A percentile compares a stretch with the other conserved stretches of the same genome.
Evolutionary conservation across 192 early-diverging fungal genomes (phyloP).

Genomic region (Entrophospora sp.): DNA sequence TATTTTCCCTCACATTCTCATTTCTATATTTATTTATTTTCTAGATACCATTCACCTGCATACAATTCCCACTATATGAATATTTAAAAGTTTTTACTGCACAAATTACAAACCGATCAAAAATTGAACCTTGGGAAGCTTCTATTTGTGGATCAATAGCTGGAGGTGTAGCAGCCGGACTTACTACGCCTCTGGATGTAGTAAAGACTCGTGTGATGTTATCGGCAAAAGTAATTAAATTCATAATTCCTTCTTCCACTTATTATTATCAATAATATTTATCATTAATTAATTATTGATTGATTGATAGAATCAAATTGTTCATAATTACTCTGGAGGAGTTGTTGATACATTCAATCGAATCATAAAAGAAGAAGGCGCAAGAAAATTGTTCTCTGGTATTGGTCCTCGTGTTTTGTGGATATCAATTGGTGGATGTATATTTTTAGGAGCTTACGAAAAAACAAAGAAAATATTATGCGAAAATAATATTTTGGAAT

Average conservation of each 20-base stretch:
- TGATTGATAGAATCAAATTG: conserved; percentile 29
- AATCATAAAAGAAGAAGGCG: conserved; percentile 74
- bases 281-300: background rate
- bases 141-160: conserved; percentile 80
- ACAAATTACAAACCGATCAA: conserved; percentile 29
- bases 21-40: background rate
- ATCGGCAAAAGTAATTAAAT: conserved; percentile 49
- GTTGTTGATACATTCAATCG: conserved; percentile 53
- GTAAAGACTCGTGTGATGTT: conserved; percentile 96
- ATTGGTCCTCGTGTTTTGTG: conserved; percentile 89
- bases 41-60: conserved; percentile 89
- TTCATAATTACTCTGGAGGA: conserved; percentile 59
- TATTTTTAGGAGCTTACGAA: conserved; percentile 96
- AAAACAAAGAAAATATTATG: conserved; percentile 41
- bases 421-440: conserved; percentile 91
- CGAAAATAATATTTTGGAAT: background rate
- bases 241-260: background rate
- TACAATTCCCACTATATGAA: conserved; percentile 96
- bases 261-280: background rate
- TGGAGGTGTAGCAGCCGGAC: conserved; percentile 80
- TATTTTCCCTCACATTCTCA: too few relatives aligned
- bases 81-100: conserved; percentile 63
- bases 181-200: conserved; percentile 94
- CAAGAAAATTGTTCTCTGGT: conserved; percentile 71
- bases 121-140: conserved; percentile 68